These are phyloP conservation scores for Boletus tylopilopsis DNA, from an alignment of 768 basidiomycete species.

Conservation along the genomic window DNA sequence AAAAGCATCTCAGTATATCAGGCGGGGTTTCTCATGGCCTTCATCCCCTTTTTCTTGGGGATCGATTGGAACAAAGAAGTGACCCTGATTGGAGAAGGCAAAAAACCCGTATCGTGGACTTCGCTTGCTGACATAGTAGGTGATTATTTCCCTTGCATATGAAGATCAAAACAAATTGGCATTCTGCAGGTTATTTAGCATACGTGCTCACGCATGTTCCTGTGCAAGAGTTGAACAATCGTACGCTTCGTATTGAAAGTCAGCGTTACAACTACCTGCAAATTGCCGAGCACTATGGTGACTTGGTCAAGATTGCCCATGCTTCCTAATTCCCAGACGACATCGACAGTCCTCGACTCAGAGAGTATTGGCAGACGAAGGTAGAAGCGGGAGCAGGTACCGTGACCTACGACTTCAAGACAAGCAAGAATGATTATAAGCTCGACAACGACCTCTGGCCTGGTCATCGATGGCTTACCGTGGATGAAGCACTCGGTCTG, in stretches of 20 bases:
- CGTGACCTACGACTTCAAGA: slow-evolving; percentile 6
- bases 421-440: slow-evolving; percentile 15
- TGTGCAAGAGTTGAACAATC: slow-evolving; percentile 6
- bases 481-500: slow-evolving; percentile 15
- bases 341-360: slow-evolving; percentile 6
- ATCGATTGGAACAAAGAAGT: slow-evolving; percentile 13
- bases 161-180: background rate
- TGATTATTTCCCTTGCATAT: background rate
- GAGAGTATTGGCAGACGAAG: slow-evolving; percentile 15
- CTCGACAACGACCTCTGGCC: slow-evolving; percentile 25
- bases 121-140: slow-evolving; percentile 22
- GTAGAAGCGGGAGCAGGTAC: slow-evolving; percentile 6
- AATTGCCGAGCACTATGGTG: slow-evolving; percentile 10
- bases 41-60: slow-evolving; percentile 23
- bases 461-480: slow-evolving; percentile 25
- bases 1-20: slow-evolving; percentile 1
- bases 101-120: slow-evolving; percentile 23
- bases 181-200: slow-evolving; percentile 14
- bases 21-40: slow-evolving; percentile 22
- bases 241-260: slow-evolving; percentile 17
- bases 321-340: slow-evolving; percentile 4
- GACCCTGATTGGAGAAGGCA: slow-evolving; percentile 18
- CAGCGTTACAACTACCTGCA: slow-evolving; percentile 10
- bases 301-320: slow-evolving; percentile 2
- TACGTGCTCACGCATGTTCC: slow-evolving; percentile 20